phyloP scores from a whole-genome alignment of 2,329 filamentous ascomycete genomes.

The Aspergillus sp. region DNA sequence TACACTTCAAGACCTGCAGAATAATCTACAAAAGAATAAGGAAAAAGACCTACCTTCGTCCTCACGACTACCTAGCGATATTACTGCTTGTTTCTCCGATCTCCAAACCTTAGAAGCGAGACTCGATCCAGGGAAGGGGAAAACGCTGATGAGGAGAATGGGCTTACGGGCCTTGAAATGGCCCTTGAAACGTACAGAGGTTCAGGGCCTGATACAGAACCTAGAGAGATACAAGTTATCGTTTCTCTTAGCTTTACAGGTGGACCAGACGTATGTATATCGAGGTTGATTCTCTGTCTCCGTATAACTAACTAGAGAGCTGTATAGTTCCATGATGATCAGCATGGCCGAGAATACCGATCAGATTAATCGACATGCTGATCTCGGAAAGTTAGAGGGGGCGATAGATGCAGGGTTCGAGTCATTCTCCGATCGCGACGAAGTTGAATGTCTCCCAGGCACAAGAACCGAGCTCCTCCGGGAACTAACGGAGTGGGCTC shows the following conservation, averaged over 20 bases:
- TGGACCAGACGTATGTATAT: conserved; percentile 32
- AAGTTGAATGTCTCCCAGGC: conserved; percentile 23
- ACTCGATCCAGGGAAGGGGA: conserved; percentile 4
- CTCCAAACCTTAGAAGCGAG: conserved; percentile 10
- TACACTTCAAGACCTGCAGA: conserved; percentile 14
- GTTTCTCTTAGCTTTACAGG: conserved; percentile 26
- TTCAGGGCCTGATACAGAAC: conserved; percentile 18
- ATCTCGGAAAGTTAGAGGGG: conserved; percentile 12
- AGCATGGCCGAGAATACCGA: not conserved
- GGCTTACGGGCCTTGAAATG: conserved; percentile 30
- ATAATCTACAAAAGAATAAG: conserved; percentile 12
- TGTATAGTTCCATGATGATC: not conserved
- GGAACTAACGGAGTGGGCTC: conserved; percentile 25
- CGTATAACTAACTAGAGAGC: not conserved
- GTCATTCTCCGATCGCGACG: not conserved
- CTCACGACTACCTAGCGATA: conserved; percentile 9
- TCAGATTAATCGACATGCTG: conserved; percentile 11
- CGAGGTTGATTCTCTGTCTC: conserved; percentile 1
- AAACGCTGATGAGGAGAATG: conserved; percentile 17
- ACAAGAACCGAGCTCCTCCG: conserved; percentile 23
- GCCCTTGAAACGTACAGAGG: conserved; percentile 26
- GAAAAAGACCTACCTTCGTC: conserved; percentile 8
- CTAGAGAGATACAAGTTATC: conserved; percentile 25
- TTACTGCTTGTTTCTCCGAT: conserved; percentile 12
- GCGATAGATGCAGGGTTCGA: not conserved